Conservation (phyloP, 2,329 filamentous ascomycete genomes). For the Bretziella fagacearum region DNA sequence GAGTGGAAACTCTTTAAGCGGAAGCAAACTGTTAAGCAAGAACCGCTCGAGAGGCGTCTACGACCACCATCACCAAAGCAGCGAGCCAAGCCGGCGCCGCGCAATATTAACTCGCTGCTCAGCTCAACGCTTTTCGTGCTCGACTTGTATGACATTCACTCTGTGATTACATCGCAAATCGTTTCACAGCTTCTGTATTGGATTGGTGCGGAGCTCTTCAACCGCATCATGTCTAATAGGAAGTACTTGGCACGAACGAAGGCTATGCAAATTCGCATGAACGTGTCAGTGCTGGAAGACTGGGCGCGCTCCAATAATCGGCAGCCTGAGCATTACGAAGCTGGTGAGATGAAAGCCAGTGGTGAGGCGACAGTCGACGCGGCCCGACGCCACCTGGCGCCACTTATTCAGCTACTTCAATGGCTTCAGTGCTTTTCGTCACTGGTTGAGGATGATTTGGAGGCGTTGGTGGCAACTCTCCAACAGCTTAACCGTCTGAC, state of each 20-base stretch:
- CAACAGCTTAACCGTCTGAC: constrained; percentile 75
- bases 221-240: constrained; percentile 89
- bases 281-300: constrained; percentile 84
- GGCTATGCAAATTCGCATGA: constrained; percentile 99
- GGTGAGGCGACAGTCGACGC: constrained; percentile 80
- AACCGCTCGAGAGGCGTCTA: constrained; percentile 78
- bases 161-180: constrained; percentile 84
- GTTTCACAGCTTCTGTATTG: constrained; percentile 88
- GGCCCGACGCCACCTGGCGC: constrained; percentile 67
- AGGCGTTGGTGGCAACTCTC: constrained; percentile 72
- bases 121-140: constrained; percentile 94
- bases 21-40: constrained; percentile 77
- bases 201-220: constrained; percentile 92
- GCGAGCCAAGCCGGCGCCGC: constrained; percentile 75
- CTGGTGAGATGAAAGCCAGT: constrained; percentile 67
- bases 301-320: constrained; percentile 91
- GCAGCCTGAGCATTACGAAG: constrained; percentile 87
- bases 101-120: constrained; percentile 87
- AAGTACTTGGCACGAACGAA: constrained; percentile 92
- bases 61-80: constrained; percentile 87
- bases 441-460: constrained; percentile 65
- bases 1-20: constrained; percentile 96
- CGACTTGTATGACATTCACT: constrained; percentile 97
- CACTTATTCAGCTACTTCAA: constrained; percentile 83
- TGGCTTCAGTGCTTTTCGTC: constrained; percentile 98